phyloP scores from a whole-genome alignment of 768 basidiomycete genomes.

The Panaeolus papilionaceus region DNA sequence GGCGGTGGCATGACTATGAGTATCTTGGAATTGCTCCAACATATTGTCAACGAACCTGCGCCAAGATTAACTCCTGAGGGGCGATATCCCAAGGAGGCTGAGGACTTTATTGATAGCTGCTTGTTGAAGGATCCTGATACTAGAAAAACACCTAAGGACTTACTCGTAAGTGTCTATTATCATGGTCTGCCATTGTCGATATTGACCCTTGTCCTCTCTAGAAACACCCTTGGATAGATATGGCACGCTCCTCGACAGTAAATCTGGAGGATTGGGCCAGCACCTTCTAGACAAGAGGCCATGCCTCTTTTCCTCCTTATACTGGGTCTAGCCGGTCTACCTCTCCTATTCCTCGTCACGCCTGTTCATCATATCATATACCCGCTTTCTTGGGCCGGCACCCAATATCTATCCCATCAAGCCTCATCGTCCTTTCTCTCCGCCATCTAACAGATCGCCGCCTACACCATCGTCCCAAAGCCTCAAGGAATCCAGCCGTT shows the following conservation, averaged over 20 bases:
- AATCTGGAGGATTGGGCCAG: constrained; percentile 85
- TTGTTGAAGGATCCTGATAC: constrained; percentile 87
- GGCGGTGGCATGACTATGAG: constrained; percentile 98
- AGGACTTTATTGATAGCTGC: constrained; percentile 89
- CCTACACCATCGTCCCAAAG: neutral
- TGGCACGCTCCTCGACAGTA: constrained; percentile 61
- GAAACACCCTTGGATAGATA: constrained; percentile 80
- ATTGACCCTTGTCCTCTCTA: constrained; percentile 33
- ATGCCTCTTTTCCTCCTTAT: constrained; percentile 2
- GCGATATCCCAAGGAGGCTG: constrained; percentile 71
- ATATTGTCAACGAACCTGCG: constrained; percentile 98
- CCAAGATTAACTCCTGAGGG: constrained; percentile 83
- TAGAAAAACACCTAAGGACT: constrained; percentile 86
- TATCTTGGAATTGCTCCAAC: constrained; percentile 94
- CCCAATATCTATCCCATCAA: neutral
- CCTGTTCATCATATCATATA: neutral
- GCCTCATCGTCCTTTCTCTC: neutral
- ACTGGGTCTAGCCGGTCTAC: constrained; percentile 15
- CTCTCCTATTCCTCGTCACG: neutral
- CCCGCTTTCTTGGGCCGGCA: constrained; percentile 3
- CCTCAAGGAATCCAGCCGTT: neutral
- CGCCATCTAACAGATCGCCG: neutral
- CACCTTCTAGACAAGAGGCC: constrained; percentile 54
- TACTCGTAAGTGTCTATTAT: constrained; percentile 61
- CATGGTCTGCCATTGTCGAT: constrained; percentile 16